These are phyloP conservation scores for Stephania japonica DNA, from an alignment of 164 flowering plant species.

Conservation along the genomic window DNA sequence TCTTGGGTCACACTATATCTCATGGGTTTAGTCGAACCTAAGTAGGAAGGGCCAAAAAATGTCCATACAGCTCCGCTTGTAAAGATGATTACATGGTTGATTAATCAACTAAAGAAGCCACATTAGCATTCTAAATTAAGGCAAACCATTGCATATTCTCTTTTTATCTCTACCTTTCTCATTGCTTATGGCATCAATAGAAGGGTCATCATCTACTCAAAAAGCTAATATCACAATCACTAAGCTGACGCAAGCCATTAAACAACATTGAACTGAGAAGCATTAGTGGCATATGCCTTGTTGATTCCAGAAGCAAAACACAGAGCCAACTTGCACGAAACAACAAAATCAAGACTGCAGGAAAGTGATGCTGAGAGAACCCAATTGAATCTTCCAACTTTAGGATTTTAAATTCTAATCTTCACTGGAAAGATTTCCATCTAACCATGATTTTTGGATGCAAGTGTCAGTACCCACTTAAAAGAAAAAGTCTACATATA, in stretches of 20 bases:
- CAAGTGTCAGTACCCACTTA: background rate
- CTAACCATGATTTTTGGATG: background rate
- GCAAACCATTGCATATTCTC: background rate
- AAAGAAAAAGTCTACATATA: too few species aligned
- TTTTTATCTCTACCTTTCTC: too few species aligned
- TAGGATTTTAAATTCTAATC: background rate
- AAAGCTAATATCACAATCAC: background rate
- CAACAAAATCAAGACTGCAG: conserved; percentile 1
- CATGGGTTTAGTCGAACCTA: too few species aligned
- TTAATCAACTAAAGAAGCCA: background rate
- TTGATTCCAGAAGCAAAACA: background rate
- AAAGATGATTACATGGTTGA: too few species aligned
- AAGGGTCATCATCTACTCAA: background rate
- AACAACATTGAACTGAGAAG: background rate
- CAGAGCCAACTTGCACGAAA: background rate
- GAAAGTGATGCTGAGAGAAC: background rate
- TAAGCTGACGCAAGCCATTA: background rate
- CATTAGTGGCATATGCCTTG: background rate
- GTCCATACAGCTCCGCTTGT: too few species aligned
- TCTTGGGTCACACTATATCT: too few species aligned
- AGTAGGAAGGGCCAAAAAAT: too few species aligned
- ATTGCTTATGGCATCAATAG: background rate
- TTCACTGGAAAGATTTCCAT: background rate
- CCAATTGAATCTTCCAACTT: background rate
- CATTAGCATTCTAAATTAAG: background rate